These are phyloP conservation scores for Nepenthes gracilis DNA, from an alignment of 148 eudicot genomes.

Conservation along the genomic window DNA sequence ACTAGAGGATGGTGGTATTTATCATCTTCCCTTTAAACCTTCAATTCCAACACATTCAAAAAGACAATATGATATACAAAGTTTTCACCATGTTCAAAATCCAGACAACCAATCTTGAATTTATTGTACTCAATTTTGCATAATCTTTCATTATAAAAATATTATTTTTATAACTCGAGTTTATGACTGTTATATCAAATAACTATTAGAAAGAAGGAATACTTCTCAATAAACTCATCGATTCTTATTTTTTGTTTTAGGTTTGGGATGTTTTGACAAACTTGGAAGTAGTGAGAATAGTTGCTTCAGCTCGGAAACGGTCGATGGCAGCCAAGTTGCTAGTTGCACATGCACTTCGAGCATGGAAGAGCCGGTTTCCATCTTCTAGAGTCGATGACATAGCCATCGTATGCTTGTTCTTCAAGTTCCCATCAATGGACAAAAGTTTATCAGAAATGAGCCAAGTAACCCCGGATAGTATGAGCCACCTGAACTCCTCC, in stretches of 20 bases:
- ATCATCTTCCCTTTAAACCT: too few species aligned
- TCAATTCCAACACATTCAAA: too few species aligned
- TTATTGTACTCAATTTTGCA: too few species aligned
- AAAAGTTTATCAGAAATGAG: constrained; percentile 33
- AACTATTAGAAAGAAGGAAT: neutral
- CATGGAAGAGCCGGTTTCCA: constrained; percentile 66
- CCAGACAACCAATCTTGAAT: too few species aligned
- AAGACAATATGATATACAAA: too few species aligned
- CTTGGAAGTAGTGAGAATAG: constrained; percentile 53
- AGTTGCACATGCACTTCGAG: constrained; percentile 44
- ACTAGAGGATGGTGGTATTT: too few species aligned
- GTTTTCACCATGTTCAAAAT: too few species aligned
- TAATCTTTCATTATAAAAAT: too few species aligned
- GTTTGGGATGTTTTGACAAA: constrained; percentile 89
- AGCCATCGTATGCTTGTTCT: constrained; percentile 50
- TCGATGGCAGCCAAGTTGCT: constrained; percentile 61
- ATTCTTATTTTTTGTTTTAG: constrained; percentile 17
- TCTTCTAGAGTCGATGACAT: constrained; percentile 62
- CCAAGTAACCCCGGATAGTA: constrained; percentile 17
- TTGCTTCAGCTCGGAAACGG: constrained; percentile 50
- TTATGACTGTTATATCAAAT: too few species aligned
- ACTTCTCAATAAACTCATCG: neutral
- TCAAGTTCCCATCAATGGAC: constrained; percentile 31
- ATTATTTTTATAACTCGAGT: too few species aligned
- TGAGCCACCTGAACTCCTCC: constrained; percentile 27